Percentiles rank a stretch among this genome's conserved stretches.
Evolutionary conservation across 2,329 filamentous ascomycete genomes (phyloP).

Genomic region (Ambrosiella xylebori): DNA sequence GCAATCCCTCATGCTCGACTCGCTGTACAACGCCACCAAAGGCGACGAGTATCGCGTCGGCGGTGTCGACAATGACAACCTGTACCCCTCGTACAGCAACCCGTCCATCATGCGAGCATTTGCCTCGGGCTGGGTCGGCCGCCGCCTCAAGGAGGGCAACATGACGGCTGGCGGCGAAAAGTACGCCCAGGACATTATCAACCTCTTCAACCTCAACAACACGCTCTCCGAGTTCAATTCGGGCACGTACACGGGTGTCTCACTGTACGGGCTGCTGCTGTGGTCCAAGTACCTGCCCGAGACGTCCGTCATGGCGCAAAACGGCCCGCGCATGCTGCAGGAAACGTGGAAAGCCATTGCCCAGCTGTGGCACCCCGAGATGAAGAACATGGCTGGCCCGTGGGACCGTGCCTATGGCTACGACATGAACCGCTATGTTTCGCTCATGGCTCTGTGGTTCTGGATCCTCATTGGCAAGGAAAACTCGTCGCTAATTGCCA

Average conservation of each 20-base stretch:
- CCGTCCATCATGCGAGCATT: conserved; percentile 47
- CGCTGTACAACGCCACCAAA: conserved; percentile 35
- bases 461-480: conserved; percentile 39
- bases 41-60: conserved; percentile 46
- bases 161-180: conserved; percentile 40
- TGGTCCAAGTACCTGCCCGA: conserved; percentile 42
- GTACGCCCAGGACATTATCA: conserved; percentile 37
- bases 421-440: conserved; percentile 44
- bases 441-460: conserved; percentile 37
- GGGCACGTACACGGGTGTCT: conserved; percentile 45
- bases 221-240: conserved; percentile 47
- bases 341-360: conserved; percentile 35
- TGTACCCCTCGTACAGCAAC: conserved; percentile 46
- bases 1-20: conserved; percentile 30
- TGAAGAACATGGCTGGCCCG: conserved; percentile 45
- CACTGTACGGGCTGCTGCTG: conserved; percentile 38
- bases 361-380: conserved; percentile 37
- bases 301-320: conserved; percentile 34
- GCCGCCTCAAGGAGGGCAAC: conserved; percentile 34
- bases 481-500: conserved; percentile 20
- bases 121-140: conserved; percentile 40
- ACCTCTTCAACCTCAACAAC: conserved; percentile 35
- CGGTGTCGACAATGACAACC: conserved; percentile 40
- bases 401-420: conserved; percentile 48
- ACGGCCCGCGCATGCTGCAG: conserved; percentile 33